These are phyloP conservation scores for Calycina herbarum DNA, from an alignment of 2,329 filamentous ascomycete species.

Conservation along the genomic window DNA sequence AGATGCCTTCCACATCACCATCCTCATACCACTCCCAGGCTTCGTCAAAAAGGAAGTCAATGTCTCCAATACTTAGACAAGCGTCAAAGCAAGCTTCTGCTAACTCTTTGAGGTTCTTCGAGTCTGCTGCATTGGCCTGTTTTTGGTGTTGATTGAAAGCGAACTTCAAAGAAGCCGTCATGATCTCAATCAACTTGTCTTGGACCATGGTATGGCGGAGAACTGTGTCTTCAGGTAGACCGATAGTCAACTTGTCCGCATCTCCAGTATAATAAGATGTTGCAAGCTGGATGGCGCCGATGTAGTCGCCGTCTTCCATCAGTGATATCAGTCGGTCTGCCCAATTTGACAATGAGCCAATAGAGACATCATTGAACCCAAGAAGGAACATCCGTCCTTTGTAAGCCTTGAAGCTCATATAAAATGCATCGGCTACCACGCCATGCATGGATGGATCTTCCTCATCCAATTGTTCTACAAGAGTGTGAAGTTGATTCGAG, in stretches of 20 bases:
- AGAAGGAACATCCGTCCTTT: conserved; percentile 91
- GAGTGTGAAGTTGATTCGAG: conserved; percentile 76
- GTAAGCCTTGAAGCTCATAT: conserved; percentile 96
- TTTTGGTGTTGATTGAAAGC: conserved; percentile 70
- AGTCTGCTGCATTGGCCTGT: conserved; percentile 40
- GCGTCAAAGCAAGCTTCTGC: conserved; percentile 82
- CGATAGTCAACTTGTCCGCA: conserved; percentile 91
- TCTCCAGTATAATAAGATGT: conserved; percentile 90
- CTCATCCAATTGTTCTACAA: conserved; percentile 88
- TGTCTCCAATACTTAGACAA: conserved; percentile 74
- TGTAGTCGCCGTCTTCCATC: conserved; percentile 96
- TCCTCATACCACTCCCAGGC: conserved; percentile 91
- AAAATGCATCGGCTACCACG: conserved; percentile 94
- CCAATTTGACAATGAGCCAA: conserved; percentile 95
- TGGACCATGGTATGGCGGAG: conserved; percentile 78
- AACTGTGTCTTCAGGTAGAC: conserved; percentile 79
- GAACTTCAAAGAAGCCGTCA: conserved; percentile 87
- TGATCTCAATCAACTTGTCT: conserved; percentile 90
- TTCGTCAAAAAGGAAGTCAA: conserved; percentile 86
- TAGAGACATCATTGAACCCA: conserved; percentile 89
- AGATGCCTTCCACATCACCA: conserved; percentile 68
- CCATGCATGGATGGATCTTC: conserved; percentile 89
- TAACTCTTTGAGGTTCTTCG: conserved; percentile 68
- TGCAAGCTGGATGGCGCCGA: conserved; percentile 85
- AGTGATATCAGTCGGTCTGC: conserved; percentile 88